Evolutionary conservation across 1,284 basidiomycete genomes (phyloP).

Genomic region (Cutaneotrichosporon mucoides): DNA sequence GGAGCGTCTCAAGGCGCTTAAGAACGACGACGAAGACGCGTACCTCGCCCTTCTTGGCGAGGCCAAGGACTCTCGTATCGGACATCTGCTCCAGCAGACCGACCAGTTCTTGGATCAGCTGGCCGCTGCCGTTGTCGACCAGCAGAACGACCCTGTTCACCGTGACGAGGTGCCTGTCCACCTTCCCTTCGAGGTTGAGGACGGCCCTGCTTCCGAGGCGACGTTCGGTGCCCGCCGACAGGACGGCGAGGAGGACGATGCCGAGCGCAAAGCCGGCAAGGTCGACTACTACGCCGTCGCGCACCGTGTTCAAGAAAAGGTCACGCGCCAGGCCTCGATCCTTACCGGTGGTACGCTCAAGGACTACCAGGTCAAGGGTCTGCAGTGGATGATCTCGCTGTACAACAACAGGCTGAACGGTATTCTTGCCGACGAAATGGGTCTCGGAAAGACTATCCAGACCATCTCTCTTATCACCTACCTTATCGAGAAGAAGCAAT

Average conservation of each 20-base stretch:
- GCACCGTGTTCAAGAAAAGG: constrained; percentile 85
- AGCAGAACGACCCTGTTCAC: constrained; percentile 72
- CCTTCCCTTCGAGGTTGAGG: constrained; percentile 55
- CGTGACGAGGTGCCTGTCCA: constrained; percentile 25
- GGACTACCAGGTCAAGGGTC: constrained; percentile 88
- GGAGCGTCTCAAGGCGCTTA: constrained; percentile 96
- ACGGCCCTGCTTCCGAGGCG: constrained; percentile 74
- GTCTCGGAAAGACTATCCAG: constrained; percentile 92
- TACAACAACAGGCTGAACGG: constrained; percentile 91
- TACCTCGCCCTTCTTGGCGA: constrained; percentile 99
- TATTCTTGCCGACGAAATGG: constrained; percentile 93
- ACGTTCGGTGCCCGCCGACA: constrained; percentile 80
- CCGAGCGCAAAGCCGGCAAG: constrained; percentile 60
- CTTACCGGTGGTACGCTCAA: constrained; percentile 82
- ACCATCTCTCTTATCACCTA: constrained; percentile 96
- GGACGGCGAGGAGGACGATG: constrained; percentile 59
- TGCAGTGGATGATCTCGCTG: constrained; percentile 95
- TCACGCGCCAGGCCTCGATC: constrained; percentile 75
- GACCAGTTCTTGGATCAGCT: constrained; percentile 93
- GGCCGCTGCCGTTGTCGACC: constrained; percentile 87
- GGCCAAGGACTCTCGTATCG: constrained; percentile 98
- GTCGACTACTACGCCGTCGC: constrained; percentile 97
- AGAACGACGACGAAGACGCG: constrained; percentile 97
- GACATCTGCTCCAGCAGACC: constrained; percentile 90
- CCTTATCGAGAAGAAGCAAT: constrained; percentile 87